These are phyloP conservation scores for Endothia cerciana DNA, from an alignment of 2,329 filamentous ascomycete species.

Conservation along the genomic window DNA sequence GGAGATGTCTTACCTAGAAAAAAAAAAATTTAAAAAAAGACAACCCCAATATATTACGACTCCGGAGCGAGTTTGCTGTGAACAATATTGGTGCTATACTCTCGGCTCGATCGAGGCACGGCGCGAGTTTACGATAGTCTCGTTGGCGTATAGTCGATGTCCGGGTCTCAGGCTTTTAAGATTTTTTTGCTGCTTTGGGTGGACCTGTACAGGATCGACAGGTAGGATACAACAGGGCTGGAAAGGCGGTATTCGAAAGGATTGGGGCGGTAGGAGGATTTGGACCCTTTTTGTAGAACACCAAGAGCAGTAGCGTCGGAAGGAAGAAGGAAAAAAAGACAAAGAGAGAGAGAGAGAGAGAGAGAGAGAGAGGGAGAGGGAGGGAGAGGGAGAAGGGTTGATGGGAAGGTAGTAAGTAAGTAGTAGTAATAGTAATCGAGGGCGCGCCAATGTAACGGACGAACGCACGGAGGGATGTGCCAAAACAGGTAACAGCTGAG, in stretches of 20 bases:
- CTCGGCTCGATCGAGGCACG: neutral
- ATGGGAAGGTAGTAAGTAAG: slow-evolving; percentile 16
- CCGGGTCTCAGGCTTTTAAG: neutral
- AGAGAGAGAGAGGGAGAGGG: neutral
- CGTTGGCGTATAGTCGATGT: neutral
- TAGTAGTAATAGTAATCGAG: slow-evolving; percentile 4
- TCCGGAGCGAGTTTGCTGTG: neutral
- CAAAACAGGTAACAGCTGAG: slow-evolving; percentile 29
- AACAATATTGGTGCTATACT: neutral
- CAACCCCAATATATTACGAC: neutral
- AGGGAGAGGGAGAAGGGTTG: neutral
- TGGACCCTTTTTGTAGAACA: slow-evolving; percentile 27
- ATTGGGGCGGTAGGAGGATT: slow-evolving; percentile 23
- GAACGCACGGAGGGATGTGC: slow-evolving; percentile 27
- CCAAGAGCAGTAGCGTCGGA: slow-evolving; percentile 24
- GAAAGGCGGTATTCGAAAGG: neutral
- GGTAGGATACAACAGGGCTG: slow-evolving; percentile 19
- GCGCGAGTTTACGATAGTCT: neutral
- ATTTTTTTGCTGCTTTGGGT: neutral
- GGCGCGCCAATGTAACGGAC: slow-evolving; percentile 24
- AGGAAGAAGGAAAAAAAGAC: neutral
- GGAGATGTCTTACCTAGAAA: slow-evolving; percentile 26
- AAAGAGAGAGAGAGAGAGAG: neutral
- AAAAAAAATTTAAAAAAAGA: neutral
- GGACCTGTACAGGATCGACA: neutral